phyloP scores from a whole-genome alignment of 177 flowering plant genomes.

The Vitis hybrid region DNA sequence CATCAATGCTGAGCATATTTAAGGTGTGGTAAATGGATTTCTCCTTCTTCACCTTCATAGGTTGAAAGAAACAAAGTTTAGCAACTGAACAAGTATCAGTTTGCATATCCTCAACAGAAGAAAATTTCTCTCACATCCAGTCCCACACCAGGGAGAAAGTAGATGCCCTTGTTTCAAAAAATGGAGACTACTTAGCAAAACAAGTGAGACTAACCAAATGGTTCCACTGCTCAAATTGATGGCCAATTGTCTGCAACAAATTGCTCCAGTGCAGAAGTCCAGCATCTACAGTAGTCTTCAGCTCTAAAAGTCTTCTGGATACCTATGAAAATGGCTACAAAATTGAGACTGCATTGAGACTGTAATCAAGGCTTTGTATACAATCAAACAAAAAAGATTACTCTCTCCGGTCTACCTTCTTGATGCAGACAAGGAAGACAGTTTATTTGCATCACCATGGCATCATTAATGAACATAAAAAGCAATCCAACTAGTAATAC shows the following conservation, averaged over 20 bases:
- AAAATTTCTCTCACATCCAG: not conserved
- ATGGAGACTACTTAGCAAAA: not conserved
- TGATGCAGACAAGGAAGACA: not conserved
- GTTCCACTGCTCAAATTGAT: constrained; percentile 70
- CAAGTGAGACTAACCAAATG: constrained; percentile 44
- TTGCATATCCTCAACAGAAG: not conserved
- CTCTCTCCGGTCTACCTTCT: not conserved
- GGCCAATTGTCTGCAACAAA: constrained; percentile 50
- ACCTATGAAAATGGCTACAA: constrained; percentile 44
- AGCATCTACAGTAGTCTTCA: constrained; percentile 71
- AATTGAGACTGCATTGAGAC: not conserved
- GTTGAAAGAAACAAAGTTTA: constrained; percentile 13
- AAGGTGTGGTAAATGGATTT: constrained; percentile 69
- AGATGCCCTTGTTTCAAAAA: too few relatives aligned
- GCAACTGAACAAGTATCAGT: not conserved
- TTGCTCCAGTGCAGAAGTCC: constrained; percentile 55
- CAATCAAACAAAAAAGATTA: not conserved
- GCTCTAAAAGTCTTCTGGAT: constrained; percentile 63
- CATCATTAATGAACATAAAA: too few relatives aligned
- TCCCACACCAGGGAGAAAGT: too few relatives aligned
- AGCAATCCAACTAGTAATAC: too few relatives aligned
- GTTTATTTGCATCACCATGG: too few relatives aligned
- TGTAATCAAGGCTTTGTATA: not conserved
- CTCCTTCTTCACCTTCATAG: constrained; percentile 62
- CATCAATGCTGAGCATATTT: constrained; percentile 81